phyloP scores from a whole-genome alignment of 163 green algal species.

The Chloromonas sp. region DNA sequence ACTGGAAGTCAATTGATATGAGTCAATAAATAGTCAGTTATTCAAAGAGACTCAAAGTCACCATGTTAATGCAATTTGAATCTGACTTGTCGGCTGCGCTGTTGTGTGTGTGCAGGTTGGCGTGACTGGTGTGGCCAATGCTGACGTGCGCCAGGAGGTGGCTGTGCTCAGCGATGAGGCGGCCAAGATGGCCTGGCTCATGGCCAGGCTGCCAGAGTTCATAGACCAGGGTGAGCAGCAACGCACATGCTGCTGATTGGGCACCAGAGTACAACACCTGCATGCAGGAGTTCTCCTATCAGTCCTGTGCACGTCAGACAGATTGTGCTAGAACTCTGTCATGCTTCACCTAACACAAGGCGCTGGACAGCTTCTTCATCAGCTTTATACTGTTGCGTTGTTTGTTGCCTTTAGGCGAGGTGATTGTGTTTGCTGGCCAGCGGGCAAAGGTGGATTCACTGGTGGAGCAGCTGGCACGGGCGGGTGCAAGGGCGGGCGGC shows the following conservation, averaged over 20 bases:
- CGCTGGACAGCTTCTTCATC: too few relatives aligned
- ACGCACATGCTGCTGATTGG: background rate
- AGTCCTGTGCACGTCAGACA: too few relatives aligned
- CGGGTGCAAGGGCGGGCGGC: slow-evolving; percentile 51
- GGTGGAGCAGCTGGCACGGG: slow-evolving; percentile 28
- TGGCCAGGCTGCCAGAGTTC: slow-evolving; percentile 5
- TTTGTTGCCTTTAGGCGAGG: slow-evolving; percentile 37
- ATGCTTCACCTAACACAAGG: too few relatives aligned
- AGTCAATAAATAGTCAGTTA: too few relatives aligned
- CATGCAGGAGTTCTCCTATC: too few relatives aligned
- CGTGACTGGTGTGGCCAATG: slow-evolving; percentile 61
- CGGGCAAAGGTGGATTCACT: slow-evolving; percentile 62
- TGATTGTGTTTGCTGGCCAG: slow-evolving; percentile 86
- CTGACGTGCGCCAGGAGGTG: slow-evolving; percentile 72
- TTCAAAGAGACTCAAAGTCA: too few relatives aligned
- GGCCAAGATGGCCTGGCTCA: slow-evolving; percentile 72
- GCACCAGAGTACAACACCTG: too few relatives aligned
- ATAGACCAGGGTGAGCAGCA: slow-evolving; percentile 4
- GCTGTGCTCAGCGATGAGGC: slow-evolving; percentile 44
- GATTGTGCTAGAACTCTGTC: too few relatives aligned
- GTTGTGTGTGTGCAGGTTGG: slow-evolving; percentile 34
- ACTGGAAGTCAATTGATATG: too few relatives aligned
- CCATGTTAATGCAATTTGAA: too few relatives aligned
- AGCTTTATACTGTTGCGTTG: background rate
- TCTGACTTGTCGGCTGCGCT: too few relatives aligned